Percentiles rank a stretch among this genome's conserved stretches.
These are phyloP conservation scores for Alternaria triticimaculans DNA, from an alignment of 2,329 filamentous ascomycete genomes.

Conservation along the genomic window DNA sequence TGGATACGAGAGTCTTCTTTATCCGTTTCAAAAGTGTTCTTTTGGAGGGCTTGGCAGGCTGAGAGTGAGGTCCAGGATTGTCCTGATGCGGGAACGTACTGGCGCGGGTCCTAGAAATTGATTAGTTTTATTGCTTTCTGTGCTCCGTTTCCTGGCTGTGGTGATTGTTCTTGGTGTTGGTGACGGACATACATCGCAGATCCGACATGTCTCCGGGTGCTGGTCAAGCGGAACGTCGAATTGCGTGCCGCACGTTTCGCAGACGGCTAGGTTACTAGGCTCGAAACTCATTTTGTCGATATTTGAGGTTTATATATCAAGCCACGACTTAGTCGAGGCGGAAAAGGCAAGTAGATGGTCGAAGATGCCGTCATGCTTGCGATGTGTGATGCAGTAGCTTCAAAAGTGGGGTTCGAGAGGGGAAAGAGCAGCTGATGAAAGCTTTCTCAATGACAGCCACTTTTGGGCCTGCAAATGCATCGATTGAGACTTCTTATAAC, in stretches of 20 bases:
- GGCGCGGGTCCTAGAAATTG: conserved; percentile 61
- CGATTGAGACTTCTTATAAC: not conserved
- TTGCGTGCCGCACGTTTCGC: conserved; percentile 74
- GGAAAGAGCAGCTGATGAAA: not conserved
- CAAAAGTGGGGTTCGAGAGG: conserved; percentile 14
- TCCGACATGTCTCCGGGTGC: conserved; percentile 65
- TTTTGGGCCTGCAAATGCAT: not conserved
- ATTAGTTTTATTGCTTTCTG: conserved; percentile 6
- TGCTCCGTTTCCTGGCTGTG: not conserved
- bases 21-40: conserved; percentile 62
- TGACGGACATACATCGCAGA: conserved; percentile 69
- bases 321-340: not conserved
- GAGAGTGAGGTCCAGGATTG: conserved; percentile 71
- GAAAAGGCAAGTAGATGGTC: not conserved
- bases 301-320: not conserved
- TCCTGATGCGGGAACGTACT: conserved; percentile 69
- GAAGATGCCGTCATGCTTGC: conserved; percentile 1
- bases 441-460: not conserved
- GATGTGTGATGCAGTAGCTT: not conserved
- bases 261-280: conserved; percentile 61
- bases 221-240: conserved; percentile 62
- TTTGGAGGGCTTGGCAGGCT: conserved; percentile 53
- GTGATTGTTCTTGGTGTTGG: not conserved
- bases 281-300: conserved; percentile 33
- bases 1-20: conserved; percentile 53